Conservation (phyloP, 495 filamentous ascomycete species). For the Pyrenula massariospora region DNA sequence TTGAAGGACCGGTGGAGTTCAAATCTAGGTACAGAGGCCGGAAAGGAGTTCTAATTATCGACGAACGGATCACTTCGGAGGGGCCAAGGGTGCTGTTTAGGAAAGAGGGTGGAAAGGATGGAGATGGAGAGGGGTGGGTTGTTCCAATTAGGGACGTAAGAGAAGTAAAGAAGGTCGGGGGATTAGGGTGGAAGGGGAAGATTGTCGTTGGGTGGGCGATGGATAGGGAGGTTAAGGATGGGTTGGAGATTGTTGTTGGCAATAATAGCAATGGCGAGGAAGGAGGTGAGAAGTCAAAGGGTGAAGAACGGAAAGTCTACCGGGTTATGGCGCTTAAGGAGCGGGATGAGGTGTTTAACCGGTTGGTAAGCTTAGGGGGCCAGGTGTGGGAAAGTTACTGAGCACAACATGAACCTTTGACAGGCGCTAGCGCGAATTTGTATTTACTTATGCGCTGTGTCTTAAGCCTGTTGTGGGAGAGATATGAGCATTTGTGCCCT, state of each 20-base stretch:
- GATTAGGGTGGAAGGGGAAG: conserved; percentile 83
- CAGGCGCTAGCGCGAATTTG: no score
- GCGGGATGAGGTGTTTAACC: conserved; percentile 78
- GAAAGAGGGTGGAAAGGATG: conserved; percentile 34
- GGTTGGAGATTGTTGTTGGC: conserved; percentile 53
- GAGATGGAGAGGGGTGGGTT: conserved; percentile 35
- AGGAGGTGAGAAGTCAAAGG: neutral
- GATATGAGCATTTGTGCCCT: no score
- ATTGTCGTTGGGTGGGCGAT: conserved; percentile 74
- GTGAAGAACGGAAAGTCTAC: conserved; percentile 14
- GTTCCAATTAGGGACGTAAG: conserved; percentile 45
- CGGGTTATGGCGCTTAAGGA: conserved; percentile 61
- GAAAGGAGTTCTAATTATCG: conserved; percentile 61
- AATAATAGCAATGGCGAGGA: conserved; percentile 35
- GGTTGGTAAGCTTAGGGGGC: conserved; percentile 65
- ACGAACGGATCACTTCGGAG: conserved; percentile 44
- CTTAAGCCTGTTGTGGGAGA: no score
- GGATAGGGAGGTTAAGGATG: conserved; percentile 66
- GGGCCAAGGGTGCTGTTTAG: conserved; percentile 29
- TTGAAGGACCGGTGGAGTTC: conserved; percentile 61
- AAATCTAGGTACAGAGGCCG: conserved; percentile 58
- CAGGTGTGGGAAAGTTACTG: conserved; percentile 85
- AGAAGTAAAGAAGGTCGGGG: conserved; percentile 73
- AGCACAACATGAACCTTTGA: no score
- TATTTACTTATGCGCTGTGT: no score